Percentiles rank a stretch among this genome's conserved stretches.
phyloP scores from a whole-genome alignment of 2,329 filamentous ascomycete genomes.

The Celoporthe dispersa region DNA sequence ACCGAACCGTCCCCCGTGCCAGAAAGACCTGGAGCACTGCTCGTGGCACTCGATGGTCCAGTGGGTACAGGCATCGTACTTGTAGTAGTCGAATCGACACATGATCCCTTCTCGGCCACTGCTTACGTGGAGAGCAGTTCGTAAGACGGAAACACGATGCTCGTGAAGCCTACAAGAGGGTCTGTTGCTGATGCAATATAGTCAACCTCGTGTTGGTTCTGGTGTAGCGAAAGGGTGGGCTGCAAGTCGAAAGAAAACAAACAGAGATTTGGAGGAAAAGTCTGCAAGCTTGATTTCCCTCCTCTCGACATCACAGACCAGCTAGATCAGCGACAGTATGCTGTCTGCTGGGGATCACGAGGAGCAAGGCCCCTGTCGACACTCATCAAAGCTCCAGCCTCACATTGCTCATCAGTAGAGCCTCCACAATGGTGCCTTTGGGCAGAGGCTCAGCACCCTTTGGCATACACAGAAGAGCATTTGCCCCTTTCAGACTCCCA shows the following conservation, averaged over 20 bases:
- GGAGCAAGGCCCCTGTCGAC: background rate
- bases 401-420: slow-evolving; percentile 72
- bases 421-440: slow-evolving; percentile 74
- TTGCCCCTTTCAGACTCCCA: slow-evolving; percentile 85
- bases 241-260: background rate
- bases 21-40: slow-evolving; percentile 19
- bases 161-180: background rate
- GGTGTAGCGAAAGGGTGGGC: background rate
- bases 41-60: slow-evolving; percentile 22
- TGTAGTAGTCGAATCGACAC: slow-evolving; percentile 25
- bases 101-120: slow-evolving; percentile 17
- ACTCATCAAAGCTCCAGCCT: slow-evolving; percentile 34
- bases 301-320: background rate
- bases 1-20: slow-evolving; percentile 23
- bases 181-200: background rate
- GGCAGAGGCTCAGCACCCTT: slow-evolving; percentile 64
- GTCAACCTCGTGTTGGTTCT: background rate
- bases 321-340: background rate
- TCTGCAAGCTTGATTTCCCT: background rate
- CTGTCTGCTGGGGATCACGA: background rate
- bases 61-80: slow-evolving; percentile 25
- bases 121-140: background rate
- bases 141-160: background rate
- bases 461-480: slow-evolving; percentile 80
- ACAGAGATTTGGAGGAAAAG: background rate